Evolutionary conservation across 257 asterid genomes (phyloP).

Genomic region (Solanum gracilifrons): DNA sequence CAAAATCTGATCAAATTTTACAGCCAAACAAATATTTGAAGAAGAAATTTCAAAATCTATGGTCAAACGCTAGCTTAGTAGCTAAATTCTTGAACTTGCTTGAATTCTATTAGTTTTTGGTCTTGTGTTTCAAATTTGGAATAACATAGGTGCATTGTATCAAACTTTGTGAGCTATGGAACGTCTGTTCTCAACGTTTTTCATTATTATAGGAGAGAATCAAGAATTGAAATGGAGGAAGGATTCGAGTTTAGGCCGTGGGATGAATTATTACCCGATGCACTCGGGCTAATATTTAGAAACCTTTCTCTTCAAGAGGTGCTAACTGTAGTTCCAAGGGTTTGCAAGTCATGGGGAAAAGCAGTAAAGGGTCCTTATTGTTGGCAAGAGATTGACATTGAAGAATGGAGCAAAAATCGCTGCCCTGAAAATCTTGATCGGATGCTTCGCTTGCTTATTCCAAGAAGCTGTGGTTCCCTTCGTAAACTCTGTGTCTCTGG

Average conservation of each 20-base stretch:
- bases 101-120: not conserved
- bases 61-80: not conserved
- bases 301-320: conserved; percentile 26
- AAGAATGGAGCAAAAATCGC: conserved; percentile 26
- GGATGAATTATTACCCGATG: conserved; percentile 35
- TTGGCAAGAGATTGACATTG: conserved; percentile 42
- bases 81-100: not conserved
- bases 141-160: not conserved
- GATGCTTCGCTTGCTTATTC: conserved; percentile 21
- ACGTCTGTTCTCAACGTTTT: not conserved
- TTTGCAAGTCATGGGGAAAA: conserved; percentile 29
- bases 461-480: conserved; percentile 17
- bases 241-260: conserved; percentile 13
- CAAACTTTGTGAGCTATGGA: not conserved
- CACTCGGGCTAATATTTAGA: conserved; percentile 28
- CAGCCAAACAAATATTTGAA: not conserved
- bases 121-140: not conserved
- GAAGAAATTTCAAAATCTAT: not conserved
- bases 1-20: not conserved
- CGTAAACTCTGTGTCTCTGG: conserved; percentile 20
- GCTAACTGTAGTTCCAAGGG: conserved; percentile 27
- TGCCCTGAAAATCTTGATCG: conserved; percentile 9
- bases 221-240: conserved; percentile 10
- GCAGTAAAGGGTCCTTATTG: conserved; percentile 30
- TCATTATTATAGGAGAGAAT: not conserved